Base-by-base conservation (phyloP, 192 early-diverging fungal genomes). In the Backusella australiensis region DNA sequence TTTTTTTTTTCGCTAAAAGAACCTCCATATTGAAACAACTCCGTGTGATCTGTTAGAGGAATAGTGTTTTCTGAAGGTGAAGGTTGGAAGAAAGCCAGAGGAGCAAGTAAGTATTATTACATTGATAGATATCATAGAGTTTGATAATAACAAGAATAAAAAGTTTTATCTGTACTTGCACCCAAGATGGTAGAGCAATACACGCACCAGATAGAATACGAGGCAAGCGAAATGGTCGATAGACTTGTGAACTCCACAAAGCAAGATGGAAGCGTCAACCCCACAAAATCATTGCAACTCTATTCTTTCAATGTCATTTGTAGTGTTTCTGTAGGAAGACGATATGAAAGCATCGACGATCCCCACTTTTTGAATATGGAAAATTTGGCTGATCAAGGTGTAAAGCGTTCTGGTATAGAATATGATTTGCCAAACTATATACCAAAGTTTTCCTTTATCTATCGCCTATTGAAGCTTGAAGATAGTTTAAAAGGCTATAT, bases 81-180 rank as follows among this genome's bases (percentile, higher is more conserved):
- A 21, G 4, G 1, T 38, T 73, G 72, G 72, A 73, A 73, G 19
- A 56, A 56, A 17, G 19, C 72, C 59, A 52, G 72, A 56, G 72
- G 49, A 35, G 72, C 52, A 35, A 52, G 72, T 73, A 69, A 26
- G 56, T 29, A 63, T 63, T 68, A 38, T 36, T 68, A 32, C 21
- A 69, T 35, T 69, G n/a, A 63, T 2, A 1, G 36, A 35, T 6
- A 21, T 23, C 0, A 1, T 35, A 36, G 17, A 23, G 14, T 19
- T 36, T 38, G 9, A 1, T 52, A 14, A 38, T 34, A 69, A 14
- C n/a, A 34, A 17, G 0, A 36, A 36, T 72, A 14, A 23, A 56
- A 35, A 73, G 72, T 41, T 17, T 12, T 59, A 38, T 59, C 72
- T 38, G 34, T 73, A n/a, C 32, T 73, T 42, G 32, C 46, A 21